Percentiles rank a stretch among this genome's conserved stretches.
phyloP scores from a whole-genome alignment of 1,284 basidiomycete genomes.

The Cerioporus squamosus region DNA sequence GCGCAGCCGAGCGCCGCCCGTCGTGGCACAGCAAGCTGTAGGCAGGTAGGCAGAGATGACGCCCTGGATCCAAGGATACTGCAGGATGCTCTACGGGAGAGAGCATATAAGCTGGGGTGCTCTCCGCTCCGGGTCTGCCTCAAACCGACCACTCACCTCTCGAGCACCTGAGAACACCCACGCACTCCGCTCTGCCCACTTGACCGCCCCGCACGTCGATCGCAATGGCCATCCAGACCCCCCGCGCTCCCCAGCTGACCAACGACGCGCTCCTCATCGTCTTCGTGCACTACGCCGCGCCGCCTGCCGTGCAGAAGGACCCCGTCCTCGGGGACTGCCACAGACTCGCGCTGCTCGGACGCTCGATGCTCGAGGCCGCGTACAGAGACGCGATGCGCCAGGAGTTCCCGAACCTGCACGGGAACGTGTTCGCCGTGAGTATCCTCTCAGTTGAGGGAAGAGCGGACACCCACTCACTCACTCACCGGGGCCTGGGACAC shows the following conservation, averaged over 20 bases:
- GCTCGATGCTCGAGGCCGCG: not conserved
- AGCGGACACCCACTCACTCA: too few relatives aligned
- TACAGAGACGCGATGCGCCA: conserved; percentile 3
- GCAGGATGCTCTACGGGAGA: too few relatives aligned
- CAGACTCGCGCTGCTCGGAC: conserved; percentile 1
- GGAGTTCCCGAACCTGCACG: not conserved
- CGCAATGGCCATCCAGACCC: not conserved
- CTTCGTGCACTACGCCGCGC: conserved; percentile 1
- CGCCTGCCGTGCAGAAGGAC: not conserved
- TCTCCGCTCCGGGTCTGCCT: not conserved
- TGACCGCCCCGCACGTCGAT: not conserved
- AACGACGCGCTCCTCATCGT: not conserved
- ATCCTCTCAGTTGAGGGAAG: too few relatives aligned
- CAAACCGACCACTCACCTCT: not conserved
- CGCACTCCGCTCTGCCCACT: not conserved
- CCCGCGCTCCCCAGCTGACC: not conserved
- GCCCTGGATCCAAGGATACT: too few relatives aligned
- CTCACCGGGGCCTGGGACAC: not conserved
- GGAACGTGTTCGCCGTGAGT: not conserved
- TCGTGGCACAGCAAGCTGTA: too few relatives aligned
- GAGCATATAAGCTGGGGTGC: not conserved
- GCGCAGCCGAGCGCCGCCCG: too few relatives aligned
- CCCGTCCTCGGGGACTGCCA: conserved; percentile 1
- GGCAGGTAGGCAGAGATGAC: too few relatives aligned
- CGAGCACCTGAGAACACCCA: too few relatives aligned